Evolutionary conservation across 2,329 filamentous ascomycete genomes (phyloP).

Genomic region (Polychaeton citri): DNA sequence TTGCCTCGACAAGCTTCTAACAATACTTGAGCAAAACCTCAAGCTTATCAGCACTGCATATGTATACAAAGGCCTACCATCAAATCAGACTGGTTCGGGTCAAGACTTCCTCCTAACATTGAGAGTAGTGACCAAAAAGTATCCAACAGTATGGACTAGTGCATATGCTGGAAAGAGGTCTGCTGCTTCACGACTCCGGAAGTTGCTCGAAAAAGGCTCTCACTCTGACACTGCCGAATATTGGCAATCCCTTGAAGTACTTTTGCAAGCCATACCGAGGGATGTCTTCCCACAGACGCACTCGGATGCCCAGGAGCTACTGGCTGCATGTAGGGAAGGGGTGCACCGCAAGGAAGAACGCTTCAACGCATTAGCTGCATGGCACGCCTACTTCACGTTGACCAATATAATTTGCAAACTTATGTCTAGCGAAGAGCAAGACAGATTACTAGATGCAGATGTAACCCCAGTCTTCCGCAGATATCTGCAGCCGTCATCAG

Average conservation of each 20-base stretch:
- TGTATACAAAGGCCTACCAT: conserved; percentile 59
- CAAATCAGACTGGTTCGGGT: conserved; percentile 60
- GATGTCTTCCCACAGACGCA: conserved; percentile 40
- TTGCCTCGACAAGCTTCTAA: conserved; percentile 34
- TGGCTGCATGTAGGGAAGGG: conserved; percentile 56
- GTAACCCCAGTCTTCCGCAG: conserved; percentile 41
- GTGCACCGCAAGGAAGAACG: conserved; percentile 63
- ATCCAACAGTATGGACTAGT: conserved; percentile 62
- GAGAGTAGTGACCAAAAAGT: conserved; percentile 47
- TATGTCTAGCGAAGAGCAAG: conserved; percentile 30
- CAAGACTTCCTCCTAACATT: conserved; percentile 57
- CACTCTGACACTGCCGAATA: conserved; percentile 60
- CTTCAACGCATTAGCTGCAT: conserved; percentile 54
- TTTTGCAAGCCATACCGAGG: conserved; percentile 46
- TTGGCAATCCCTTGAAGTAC: conserved; percentile 54
- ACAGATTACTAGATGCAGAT: conserved; percentile 32
- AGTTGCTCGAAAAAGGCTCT: conserved; percentile 72
- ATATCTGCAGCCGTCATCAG: conserved; percentile 36
- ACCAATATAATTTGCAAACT: conserved; percentile 26
- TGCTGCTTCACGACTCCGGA: conserved; percentile 45
- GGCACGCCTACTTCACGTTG: conserved; percentile 60
- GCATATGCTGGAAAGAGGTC: conserved; percentile 46
- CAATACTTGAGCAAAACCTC: conserved; percentile 23
- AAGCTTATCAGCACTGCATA: conserved; percentile 54
- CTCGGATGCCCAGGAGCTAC: conserved; percentile 46